These are phyloP conservation scores for Auricularia auricula-judae DNA, from an alignment of 768 basidiomycete species.

Conservation along the genomic window DNA sequence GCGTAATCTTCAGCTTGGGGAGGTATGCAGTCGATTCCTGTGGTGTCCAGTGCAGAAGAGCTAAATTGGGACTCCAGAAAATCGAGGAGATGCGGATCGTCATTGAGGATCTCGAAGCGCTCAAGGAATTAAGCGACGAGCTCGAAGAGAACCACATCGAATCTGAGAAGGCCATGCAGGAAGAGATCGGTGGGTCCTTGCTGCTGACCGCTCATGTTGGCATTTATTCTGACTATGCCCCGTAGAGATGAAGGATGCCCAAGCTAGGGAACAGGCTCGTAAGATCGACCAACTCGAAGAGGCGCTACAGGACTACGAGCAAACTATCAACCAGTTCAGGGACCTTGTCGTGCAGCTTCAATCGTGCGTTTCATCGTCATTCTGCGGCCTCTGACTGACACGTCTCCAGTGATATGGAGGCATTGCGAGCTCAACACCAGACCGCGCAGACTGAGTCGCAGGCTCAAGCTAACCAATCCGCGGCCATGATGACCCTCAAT, in stretches of 20 bases:
- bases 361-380: slow-evolving; percentile 33
- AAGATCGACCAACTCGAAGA: slow-evolving; percentile 67
- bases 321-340: slow-evolving; percentile 83
- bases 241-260: slow-evolving; percentile 56
- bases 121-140: slow-evolving; percentile 94
- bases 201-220: not conserved
- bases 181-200: slow-evolving; percentile 62
- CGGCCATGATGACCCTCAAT: slow-evolving; percentile 89
- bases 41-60: too few relatives aligned
- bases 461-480: slow-evolving; percentile 75
- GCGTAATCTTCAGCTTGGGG: slow-evolving; percentile 82
- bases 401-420: slow-evolving; percentile 67
- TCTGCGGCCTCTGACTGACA: not conserved
- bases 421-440: slow-evolving; percentile 73
- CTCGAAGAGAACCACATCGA: slow-evolving; percentile 94
- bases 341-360: slow-evolving; percentile 82
- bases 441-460: slow-evolving; percentile 76
- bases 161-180: slow-evolving; percentile 82
- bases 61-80: slow-evolving; percentile 41
- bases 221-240: not conserved
- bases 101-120: slow-evolving; percentile 90
- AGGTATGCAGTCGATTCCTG: slow-evolving; percentile 33
- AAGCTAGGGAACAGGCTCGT: slow-evolving; percentile 53
- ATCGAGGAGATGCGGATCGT: slow-evolving; percentile 96
- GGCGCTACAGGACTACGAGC: slow-evolving; percentile 72